Evolutionary conservation across 129 eudicot genomes (phyloP).

Genomic region (Tagetes patula): DNA sequence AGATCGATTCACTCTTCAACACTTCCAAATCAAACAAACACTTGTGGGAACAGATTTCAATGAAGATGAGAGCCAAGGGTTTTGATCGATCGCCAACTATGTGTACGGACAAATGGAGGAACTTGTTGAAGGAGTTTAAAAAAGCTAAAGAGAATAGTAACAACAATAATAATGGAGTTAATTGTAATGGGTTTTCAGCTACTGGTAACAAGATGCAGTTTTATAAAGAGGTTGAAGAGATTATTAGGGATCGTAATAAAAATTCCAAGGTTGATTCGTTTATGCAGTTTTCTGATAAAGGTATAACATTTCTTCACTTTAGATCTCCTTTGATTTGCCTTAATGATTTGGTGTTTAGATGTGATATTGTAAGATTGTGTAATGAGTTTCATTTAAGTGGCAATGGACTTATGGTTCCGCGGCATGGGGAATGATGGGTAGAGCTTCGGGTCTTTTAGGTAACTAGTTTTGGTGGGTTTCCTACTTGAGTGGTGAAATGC

Average conservation of each 20-base stretch:
- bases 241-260: conserved; percentile 66
- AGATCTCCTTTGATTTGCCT: background rate
- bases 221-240: conserved; percentile 88
- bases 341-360: too few species aligned
- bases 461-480: too few species aligned
- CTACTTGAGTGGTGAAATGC: too few species aligned
- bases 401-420: too few species aligned
- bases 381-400: too few species aligned
- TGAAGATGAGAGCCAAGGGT: conserved; percentile 84
- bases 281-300: conserved; percentile 89
- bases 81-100: conserved; percentile 94
- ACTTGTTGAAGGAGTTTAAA: conserved; percentile 85
- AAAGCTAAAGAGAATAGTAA: conserved; percentile 68
- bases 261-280: conserved; percentile 64
- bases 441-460: too few species aligned
- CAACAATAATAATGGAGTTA: conserved; percentile 42
- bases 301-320: conserved; percentile 29
- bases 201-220: conserved; percentile 62
- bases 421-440: too few species aligned
- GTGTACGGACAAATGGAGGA: conserved; percentile 99
- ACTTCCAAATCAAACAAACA: conserved; percentile 89
- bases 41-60: conserved; percentile 82
- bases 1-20: conserved; percentile 75
- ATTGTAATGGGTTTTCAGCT: conserved; percentile 42
- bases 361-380: too few species aligned